phyloP scores from a whole-genome alignment of 257 asterid genomes.

The Paulownia fortunei region DNA sequence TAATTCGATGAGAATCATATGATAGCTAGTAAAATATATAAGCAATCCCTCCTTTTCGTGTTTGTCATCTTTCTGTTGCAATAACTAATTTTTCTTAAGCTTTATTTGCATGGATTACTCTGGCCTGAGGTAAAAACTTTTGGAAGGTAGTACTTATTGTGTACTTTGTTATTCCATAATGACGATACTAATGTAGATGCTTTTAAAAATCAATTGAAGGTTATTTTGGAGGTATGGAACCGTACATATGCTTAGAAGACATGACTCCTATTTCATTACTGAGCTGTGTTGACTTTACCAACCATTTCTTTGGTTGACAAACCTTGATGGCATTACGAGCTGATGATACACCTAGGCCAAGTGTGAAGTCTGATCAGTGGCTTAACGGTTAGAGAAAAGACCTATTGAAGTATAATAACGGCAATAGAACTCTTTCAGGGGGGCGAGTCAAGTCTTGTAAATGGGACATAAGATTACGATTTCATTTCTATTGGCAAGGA shows the following conservation, averaged over 20 bases:
- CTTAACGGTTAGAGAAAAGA: neutral
- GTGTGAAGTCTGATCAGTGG: neutral
- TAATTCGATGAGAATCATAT: neutral
- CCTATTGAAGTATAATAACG: neutral
- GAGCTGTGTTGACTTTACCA: neutral
- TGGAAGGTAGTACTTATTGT: neutral
- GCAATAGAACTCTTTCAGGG: too few relatives aligned
- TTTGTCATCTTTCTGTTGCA: neutral
- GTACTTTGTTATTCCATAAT: neutral
- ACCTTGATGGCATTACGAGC: neutral
- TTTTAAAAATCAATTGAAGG: too few relatives aligned
- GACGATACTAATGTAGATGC: too few relatives aligned
- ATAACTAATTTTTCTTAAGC: neutral
- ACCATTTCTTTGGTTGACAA: neutral
- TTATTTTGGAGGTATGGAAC: neutral
- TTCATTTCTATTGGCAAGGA: neutral
- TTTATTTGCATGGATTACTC: neutral
- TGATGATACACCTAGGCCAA: neutral
- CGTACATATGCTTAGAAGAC: too few relatives aligned
- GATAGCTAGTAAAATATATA: neutral
- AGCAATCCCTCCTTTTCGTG: neutral
- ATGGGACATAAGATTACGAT: too few relatives aligned
- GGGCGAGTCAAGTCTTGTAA: too few relatives aligned
- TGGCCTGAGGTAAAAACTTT: neutral
- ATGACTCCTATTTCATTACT: neutral